These are phyloP conservation scores for Globisporangium echinulatum DNA, from an alignment of 352 stramenopile species.

Conservation along the genomic window DNA sequence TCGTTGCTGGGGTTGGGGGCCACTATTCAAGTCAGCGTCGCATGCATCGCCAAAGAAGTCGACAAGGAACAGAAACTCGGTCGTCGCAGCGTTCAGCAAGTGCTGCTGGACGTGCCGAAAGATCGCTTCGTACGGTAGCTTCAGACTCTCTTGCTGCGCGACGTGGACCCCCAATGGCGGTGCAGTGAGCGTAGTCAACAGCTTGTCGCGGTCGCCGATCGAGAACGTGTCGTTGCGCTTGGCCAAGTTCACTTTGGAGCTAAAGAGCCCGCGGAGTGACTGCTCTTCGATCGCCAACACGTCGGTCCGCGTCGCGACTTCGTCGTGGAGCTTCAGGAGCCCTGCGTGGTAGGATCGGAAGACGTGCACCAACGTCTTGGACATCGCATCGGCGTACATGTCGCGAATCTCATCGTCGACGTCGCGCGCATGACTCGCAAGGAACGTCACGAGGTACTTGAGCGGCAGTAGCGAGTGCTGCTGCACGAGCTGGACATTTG, in stretches of 20 bases:
- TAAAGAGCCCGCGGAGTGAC: conserved; percentile 85
- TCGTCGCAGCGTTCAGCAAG: conserved; percentile 96
- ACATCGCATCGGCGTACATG: conserved; percentile 97
- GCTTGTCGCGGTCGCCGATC: conserved; percentile 87
- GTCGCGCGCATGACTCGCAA: conserved; percentile 88
- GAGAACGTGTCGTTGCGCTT: conserved; percentile 95
- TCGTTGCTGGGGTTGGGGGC: conserved; percentile 38
- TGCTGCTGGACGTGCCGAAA: conserved; percentile 96
- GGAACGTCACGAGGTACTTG: conserved; percentile 94
- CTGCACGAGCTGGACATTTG: conserved; percentile 98
- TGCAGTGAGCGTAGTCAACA: conserved; percentile 75
- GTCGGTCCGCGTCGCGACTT: conserved; percentile 90
- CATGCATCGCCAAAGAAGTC: conserved; percentile 71
- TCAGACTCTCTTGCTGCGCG: conserved; percentile 85
- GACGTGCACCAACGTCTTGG: conserved; percentile 91
- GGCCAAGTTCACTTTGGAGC: conserved; percentile 88
- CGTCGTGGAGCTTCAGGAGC: conserved; percentile 92
- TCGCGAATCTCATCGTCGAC: conserved; percentile 93
- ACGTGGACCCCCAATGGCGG: conserved; percentile 94
- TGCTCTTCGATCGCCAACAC: conserved; percentile 95
- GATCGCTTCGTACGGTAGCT: conserved; percentile 95
- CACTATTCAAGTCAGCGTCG: no score
- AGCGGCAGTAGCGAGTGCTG: conserved; percentile 95
- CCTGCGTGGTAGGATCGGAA: conserved; percentile 97
- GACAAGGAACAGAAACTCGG: conserved; percentile 96